These are phyloP conservation scores for Fusarium penzigii DNA, from an alignment of 2,329 filamentous ascomycete species.

Conservation along the genomic window DNA sequence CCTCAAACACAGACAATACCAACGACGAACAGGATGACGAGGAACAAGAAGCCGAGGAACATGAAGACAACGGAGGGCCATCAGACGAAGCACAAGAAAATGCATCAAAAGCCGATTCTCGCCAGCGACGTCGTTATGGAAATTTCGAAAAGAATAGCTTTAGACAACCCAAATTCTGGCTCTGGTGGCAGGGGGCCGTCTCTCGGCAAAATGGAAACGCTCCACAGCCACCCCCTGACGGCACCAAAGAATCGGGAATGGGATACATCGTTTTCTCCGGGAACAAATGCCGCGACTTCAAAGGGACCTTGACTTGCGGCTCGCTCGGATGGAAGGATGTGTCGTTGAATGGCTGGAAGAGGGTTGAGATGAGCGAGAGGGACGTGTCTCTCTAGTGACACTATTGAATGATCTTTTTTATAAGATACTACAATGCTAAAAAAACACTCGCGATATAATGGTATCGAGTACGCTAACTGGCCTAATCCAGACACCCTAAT, in stretches of 20 bases:
- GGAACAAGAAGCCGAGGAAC: not conserved
- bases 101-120: not conserved
- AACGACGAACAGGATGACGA: not conserved
- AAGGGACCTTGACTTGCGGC: slow-evolving; percentile 4
- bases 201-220: accelerated
- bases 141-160: slow-evolving; percentile 16
- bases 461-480: too few relatives aligned
- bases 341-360: slow-evolving; percentile 4
- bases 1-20: not conserved
- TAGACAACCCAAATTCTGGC: slow-evolving; percentile 16
- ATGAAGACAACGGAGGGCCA: too few relatives aligned
- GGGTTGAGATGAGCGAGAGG: slow-evolving; percentile 4
- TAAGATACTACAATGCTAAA: too few relatives aligned
- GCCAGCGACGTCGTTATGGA: not conserved
- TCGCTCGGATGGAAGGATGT: slow-evolving; percentile 1
- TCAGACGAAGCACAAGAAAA: not conserved
- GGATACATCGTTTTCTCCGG: slow-evolving; percentile 10
- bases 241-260: slow-evolving; percentile 1
- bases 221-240: too few relatives aligned
- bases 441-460: too few relatives aligned
- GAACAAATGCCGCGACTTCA: slow-evolving; percentile 6
- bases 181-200: slow-evolving; percentile 3
- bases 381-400: not conserved
- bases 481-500: too few relatives aligned
- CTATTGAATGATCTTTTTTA: too few relatives aligned